These are phyloP conservation scores for Diatrype stigma DNA, from an alignment of 2,329 filamentous ascomycete genomes.

Conservation along the genomic window DNA sequence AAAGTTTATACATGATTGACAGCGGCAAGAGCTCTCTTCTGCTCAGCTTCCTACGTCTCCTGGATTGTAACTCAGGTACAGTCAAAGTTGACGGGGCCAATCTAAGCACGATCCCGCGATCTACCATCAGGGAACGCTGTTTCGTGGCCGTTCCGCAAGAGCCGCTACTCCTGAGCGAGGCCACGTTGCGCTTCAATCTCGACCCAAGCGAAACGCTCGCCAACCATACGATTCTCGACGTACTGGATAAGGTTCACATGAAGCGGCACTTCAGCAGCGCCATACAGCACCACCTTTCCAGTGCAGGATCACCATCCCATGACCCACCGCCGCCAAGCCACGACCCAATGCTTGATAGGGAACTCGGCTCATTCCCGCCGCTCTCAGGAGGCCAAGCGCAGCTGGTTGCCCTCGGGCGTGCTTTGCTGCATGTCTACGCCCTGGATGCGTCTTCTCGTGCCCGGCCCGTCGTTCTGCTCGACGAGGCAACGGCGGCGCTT, in stretches of 20 bases:
- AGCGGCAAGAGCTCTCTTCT: slow-evolving; percentile 34
- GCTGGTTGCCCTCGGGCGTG: slow-evolving; percentile 28
- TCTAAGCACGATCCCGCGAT: slow-evolving; percentile 17
- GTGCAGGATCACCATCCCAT: neutral
- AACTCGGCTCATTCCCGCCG: slow-evolving; percentile 19
- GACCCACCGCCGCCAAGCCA: neutral
- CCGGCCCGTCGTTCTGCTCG: slow-evolving; percentile 29
- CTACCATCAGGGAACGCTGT: slow-evolving; percentile 19
- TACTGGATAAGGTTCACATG: slow-evolving; percentile 10
- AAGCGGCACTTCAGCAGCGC: slow-evolving; percentile 14
- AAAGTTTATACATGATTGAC: no score
- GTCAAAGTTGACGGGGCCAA: slow-evolving; percentile 27
- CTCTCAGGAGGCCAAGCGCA: slow-evolving; percentile 31
- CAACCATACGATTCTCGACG: slow-evolving; percentile 13
- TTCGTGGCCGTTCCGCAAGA: slow-evolving; percentile 31
- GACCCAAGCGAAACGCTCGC: slow-evolving; percentile 16
- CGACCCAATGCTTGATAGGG: slow-evolving; percentile 20
- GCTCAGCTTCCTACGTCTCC: slow-evolving; percentile 15
- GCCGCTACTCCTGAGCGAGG: slow-evolving; percentile 18
- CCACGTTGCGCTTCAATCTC: slow-evolving; percentile 27
- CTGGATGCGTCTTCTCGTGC: slow-evolving; percentile 3
- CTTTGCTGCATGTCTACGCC: slow-evolving; percentile 19
- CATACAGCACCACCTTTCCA: no score
- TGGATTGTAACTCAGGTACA: slow-evolving; percentile 21
- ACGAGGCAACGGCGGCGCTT: slow-evolving; percentile 29